A percentile compares a stretch with the other conserved stretches of the same genome.
phyloP scores from a whole-genome alignment of 371 early-diverging fungal species.

The Rhizopus stolonifer region DNA sequence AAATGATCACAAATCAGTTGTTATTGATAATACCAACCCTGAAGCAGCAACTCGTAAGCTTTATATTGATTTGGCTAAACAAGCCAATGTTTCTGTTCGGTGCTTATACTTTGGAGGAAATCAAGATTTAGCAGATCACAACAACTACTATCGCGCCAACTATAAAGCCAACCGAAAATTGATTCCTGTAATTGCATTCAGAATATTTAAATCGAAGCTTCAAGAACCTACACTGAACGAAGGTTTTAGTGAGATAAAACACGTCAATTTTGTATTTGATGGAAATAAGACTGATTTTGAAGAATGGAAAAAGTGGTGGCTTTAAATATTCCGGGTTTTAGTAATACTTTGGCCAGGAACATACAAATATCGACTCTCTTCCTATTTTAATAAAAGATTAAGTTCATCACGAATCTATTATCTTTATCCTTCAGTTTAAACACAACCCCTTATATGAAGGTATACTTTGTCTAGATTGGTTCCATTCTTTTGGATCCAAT shows the following conservation, averaged over 20 bases:
- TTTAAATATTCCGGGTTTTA: no score
- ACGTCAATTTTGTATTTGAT: conserved; percentile 66
- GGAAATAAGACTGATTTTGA: conserved; percentile 36
- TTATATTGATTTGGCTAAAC: conserved; percentile 68
- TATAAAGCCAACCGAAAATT: conserved; percentile 28
- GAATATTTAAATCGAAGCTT: conserved; percentile 48
- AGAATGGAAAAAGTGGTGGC: conserved; percentile 52
- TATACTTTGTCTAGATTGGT: no score
- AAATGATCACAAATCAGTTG: conserved; percentile 52
- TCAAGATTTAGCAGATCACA: conserved; percentile 72
- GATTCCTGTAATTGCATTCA: conserved; percentile 59
- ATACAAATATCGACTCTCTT: no score
- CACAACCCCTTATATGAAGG: no score
- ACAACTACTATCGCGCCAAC: conserved; percentile 67
- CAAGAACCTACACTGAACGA: conserved; percentile 56
- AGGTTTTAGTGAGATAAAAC: conserved; percentile 65
- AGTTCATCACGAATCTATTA: no score
- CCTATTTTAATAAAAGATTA: no score
- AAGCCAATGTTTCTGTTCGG: conserved; percentile 55
- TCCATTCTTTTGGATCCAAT: no score
- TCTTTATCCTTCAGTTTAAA: no score
- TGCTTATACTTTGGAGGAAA: conserved; percentile 69
- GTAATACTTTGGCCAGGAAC: no score
- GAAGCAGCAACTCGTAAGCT: conserved; percentile 55
- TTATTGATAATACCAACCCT: conserved; percentile 86